A percentile compares a stretch with the other conserved stretches of the same genome.
phyloP scores from a whole-genome alignment of 2,329 filamentous ascomycete genomes.

The Fonsecaea monophora region DNA sequence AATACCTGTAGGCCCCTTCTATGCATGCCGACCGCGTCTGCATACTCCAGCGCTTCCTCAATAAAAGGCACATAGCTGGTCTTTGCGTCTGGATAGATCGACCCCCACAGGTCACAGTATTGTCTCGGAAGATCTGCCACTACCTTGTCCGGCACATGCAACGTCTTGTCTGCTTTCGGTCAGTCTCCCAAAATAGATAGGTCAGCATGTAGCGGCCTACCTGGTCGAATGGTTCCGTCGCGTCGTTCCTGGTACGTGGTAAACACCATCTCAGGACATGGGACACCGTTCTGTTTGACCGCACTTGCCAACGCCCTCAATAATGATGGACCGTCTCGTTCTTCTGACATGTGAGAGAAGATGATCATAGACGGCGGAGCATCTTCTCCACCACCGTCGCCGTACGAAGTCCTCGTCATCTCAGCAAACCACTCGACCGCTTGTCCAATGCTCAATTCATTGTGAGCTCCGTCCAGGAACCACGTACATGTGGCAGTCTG shows the following conservation, averaged over 20 bases:
- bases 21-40: background rate
- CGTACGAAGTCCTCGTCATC: background rate
- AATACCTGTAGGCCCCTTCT: constrained; percentile 49
- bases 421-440: constrained; percentile 17
- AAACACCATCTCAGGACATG: constrained; percentile 9
- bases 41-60: constrained; percentile 17
- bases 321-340: constrained; percentile 9
- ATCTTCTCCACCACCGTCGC: background rate
- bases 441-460: constrained; percentile 23
- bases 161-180: background rate
- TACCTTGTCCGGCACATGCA: constrained; percentile 9
- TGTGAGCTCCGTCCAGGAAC: constrained; percentile 23
- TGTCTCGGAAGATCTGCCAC: constrained; percentile 10
- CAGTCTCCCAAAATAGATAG: background rate
- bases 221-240: constrained; percentile 10
- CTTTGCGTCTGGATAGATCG: background rate
- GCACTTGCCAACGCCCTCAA: constrained; percentile 8
- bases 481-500: background rate
- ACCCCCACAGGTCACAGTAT: constrained; percentile 13
- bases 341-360: constrained; percentile 19
- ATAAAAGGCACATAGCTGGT: background rate
- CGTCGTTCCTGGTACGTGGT: constrained; percentile 19
- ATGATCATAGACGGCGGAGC: constrained; percentile 11
- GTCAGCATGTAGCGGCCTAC: background rate
- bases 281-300: background rate